Percentiles rank a stretch among this genome's conserved stretches.
Conservation (phyloP, 2,329 filamentous ascomycete species). For the Colletotrichum liriopes region DNA sequence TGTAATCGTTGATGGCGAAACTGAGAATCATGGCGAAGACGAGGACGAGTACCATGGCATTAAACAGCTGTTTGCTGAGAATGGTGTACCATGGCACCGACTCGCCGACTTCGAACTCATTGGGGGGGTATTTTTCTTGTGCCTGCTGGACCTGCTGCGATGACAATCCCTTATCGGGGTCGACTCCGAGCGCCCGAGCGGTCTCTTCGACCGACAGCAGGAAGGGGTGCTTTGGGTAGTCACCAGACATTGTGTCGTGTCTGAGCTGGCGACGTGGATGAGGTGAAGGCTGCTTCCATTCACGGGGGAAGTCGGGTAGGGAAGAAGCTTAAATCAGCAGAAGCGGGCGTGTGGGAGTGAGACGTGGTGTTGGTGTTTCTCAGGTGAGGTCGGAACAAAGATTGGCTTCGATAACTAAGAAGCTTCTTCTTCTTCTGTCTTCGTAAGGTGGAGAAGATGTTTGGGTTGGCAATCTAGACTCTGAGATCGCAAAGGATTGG, state of each 20-base stretch:
- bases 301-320: not conserved
- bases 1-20: conserved; percentile 77
- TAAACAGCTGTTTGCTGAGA: conserved; percentile 79
- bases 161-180: conserved; percentile 78
- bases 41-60: conserved; percentile 85
- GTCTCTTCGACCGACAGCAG: conserved; percentile 75
- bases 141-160: conserved; percentile 72
- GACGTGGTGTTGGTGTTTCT: conserved; percentile 6
- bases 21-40: conserved; percentile 83
- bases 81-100: conserved; percentile 81
- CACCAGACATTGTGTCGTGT: conserved; percentile 58
- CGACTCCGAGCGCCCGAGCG: conserved; percentile 72
- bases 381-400: conserved; percentile 21
- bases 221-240: conserved; percentile 71
- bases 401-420: conserved; percentile 29
- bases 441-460: conserved; percentile 26
- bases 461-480: conserved; percentile 20
- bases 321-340: not conserved
- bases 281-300: conserved; percentile 27
- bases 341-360: too few relatives aligned
- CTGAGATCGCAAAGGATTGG: not conserved
- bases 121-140: conserved; percentile 73
- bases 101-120: conserved; percentile 79
- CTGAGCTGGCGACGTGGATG: conserved; percentile 31
- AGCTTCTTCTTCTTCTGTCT: conserved; percentile 22